These are phyloP conservation scores for Lactarius indigo DNA, from an alignment of 768 basidiomycete genomes.

Conservation along the genomic window DNA sequence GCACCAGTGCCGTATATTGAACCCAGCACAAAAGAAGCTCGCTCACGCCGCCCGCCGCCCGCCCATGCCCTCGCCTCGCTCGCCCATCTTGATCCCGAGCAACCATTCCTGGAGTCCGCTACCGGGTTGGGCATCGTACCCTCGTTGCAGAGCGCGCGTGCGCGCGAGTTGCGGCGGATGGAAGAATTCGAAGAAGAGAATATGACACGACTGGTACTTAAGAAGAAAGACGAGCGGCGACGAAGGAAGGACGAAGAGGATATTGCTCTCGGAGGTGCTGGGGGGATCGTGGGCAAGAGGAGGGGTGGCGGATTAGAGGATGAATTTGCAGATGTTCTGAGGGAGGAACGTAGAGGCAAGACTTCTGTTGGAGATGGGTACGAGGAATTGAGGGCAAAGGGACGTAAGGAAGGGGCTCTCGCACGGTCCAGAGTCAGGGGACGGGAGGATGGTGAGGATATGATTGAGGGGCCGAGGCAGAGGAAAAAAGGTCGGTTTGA, in stretches of 20 bases:
- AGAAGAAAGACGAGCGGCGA: slow-evolving; percentile 76
- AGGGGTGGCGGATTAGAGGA: slow-evolving; percentile 74
- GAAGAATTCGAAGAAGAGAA: slow-evolving; percentile 93
- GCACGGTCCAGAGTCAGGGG: slow-evolving; percentile 50
- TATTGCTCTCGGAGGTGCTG: slow-evolving; percentile 76
- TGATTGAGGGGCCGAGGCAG: slow-evolving; percentile 33
- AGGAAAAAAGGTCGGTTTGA: slow-evolving; percentile 44
- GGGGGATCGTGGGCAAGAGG: slow-evolving; percentile 41
- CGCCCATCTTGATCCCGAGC: slow-evolving; percentile 48
- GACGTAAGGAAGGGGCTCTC: slow-evolving; percentile 59
- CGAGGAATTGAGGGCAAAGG: slow-evolving; percentile 68
- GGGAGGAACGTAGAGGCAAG: slow-evolving; percentile 45
- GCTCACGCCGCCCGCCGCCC: slow-evolving; percentile 49
- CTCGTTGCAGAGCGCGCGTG: slow-evolving; percentile 60
- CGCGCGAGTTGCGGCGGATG: slow-evolving; percentile 74
- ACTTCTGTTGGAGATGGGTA: slow-evolving; percentile 66
- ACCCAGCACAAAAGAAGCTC: slow-evolving; percentile 45
- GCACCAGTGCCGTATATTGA: slow-evolving; percentile 86
- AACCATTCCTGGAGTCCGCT: slow-evolving; percentile 68
- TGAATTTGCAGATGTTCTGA: slow-evolving; percentile 80
- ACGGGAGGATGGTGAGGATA: slow-evolving; percentile 32
- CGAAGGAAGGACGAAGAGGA: slow-evolving; percentile 81
- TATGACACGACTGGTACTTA: slow-evolving; percentile 86
- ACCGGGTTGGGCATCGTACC: slow-evolving; percentile 67
- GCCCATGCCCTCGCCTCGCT: slow-evolving; percentile 56